Evolutionary conservation across 192 early-diverging fungal genomes (phyloP).

Genomic region (Backusella morwellensis): DNA sequence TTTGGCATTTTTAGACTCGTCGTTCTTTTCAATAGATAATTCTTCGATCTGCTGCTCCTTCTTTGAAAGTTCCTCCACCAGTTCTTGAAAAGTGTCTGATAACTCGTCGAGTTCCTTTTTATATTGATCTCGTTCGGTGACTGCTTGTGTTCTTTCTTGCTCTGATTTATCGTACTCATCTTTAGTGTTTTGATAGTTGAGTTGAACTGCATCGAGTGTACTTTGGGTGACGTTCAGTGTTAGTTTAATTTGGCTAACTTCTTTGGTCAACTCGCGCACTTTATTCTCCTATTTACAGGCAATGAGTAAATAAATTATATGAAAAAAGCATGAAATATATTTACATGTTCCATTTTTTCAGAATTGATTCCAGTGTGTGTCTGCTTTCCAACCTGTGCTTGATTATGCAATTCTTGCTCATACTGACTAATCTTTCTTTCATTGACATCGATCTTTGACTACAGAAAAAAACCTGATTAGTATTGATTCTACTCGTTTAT

Average conservation of each 20-base stretch:
- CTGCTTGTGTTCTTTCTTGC: background rate
- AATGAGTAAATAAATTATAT: background rate
- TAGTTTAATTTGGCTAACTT: background rate
- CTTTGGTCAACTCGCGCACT: background rate
- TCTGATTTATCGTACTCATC: background rate
- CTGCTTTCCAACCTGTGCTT: background rate
- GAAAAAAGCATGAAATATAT: background rate
- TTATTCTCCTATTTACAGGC: background rate
- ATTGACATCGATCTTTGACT: background rate
- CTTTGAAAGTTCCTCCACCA: background rate
- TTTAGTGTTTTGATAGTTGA: background rate
- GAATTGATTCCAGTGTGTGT: background rate
- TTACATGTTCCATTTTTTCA: background rate
- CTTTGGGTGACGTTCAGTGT: background rate
- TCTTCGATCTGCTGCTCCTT: background rate
- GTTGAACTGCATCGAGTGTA: background rate
- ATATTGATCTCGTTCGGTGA: background rate
- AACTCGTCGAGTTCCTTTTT: background rate
- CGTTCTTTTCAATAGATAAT: background rate
- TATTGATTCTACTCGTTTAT: background rate
- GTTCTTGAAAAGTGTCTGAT: background rate
- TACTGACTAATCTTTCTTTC: background rate
- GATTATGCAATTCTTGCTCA: background rate
- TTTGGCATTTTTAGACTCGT: background rate
- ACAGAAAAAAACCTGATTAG: background rate